Evolutionary conservation across 768 basidiomycete genomes (phyloP).

Genomic region (Termitomyces sp.): DNA sequence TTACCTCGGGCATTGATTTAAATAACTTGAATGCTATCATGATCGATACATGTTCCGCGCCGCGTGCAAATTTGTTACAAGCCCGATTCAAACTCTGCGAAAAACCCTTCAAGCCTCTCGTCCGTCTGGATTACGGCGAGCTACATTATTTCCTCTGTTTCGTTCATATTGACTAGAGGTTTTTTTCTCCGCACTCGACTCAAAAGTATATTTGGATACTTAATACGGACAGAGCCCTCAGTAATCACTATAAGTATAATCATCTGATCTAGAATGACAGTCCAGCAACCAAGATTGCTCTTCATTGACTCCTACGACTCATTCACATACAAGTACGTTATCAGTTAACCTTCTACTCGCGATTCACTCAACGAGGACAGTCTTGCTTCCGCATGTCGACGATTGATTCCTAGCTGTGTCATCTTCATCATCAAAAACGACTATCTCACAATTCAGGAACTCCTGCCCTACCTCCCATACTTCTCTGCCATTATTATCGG

Average conservation of each 20-base stretch:
- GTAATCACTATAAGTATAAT: background rate
- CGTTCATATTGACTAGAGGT: background rate
- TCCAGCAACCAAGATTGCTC: slow-evolving; percentile 52
- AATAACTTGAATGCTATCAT: background rate
- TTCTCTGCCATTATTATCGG: slow-evolving; percentile 76
- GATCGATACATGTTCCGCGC: background rate
- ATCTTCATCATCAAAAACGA: slow-evolving; percentile 80
- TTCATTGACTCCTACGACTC: slow-evolving; percentile 86
- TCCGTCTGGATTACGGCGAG: background rate
- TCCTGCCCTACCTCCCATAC: slow-evolving; percentile 52
- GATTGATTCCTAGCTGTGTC: slow-evolving; percentile 56
- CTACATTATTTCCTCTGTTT: background rate
- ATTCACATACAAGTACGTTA: slow-evolving; percentile 80
- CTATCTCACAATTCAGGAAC: slow-evolving; percentile 43
- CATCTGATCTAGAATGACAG: slow-evolving; percentile 27
- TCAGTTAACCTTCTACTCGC: background rate
- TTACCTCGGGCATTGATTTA: background rate
- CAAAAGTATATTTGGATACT: background rate
- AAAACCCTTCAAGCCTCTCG: background rate
- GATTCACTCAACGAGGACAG: slow-evolving; percentile 32
- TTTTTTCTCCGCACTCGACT: background rate
- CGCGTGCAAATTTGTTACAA: background rate
- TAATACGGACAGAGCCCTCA: background rate
- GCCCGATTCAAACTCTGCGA: background rate
- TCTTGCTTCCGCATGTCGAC: slow-evolving; percentile 68